Base-by-base conservation (phyloP, 1,139 yeast genomes). In the Scheffersomyces segobiensis region DNA sequence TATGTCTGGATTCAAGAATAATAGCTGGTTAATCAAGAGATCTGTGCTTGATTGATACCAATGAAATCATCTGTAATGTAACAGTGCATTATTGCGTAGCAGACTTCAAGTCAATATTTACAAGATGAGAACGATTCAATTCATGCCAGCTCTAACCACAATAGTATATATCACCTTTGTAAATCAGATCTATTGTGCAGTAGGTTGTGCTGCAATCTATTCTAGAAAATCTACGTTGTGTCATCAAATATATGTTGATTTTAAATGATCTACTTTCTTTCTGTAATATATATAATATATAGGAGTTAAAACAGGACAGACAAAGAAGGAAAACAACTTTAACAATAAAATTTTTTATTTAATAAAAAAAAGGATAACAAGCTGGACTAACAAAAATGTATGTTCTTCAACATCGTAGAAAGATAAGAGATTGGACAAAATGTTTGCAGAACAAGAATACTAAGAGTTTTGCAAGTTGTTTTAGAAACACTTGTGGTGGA, bases 401-500 rank as follows among this genome's bases (percentile, higher is more conserved):
- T 48, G 50, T 48, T 48, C 50, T 48, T 48, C 50, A 48, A 48
- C 50, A 48, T 48, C 24, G 50, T 21, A 48, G 24, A 48, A 48
- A 24, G 24, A 24, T 19, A 48, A 48, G 50, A 48, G 50, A 20
- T 20, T 48, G 50, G 21, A 20, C 21, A 48, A 48, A 32, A 32
- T 32, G 42, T 32, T 32, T 32, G 42, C 50, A 48, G 50, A 48
- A 21, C 50, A 48, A 48, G 50, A 48, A 48, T 48, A 48, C 50
- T 17, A 14, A 12, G 42, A 10, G 12, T 32, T 32, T 24, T 24
- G 24, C 50, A 48, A 62, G 61, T 77, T 3, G 42, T 10, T 12
- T 91, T 92, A 95, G 95, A 95, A 95, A 90, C 99, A 95, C 87
- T 96, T 96, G 89, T 95, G 97, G 91, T 95, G 98, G 78, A 95